Evolutionary conservation across 495 filamentous ascomycete species (phyloP).

Genomic region (Penicillium pancosmium): DNA sequence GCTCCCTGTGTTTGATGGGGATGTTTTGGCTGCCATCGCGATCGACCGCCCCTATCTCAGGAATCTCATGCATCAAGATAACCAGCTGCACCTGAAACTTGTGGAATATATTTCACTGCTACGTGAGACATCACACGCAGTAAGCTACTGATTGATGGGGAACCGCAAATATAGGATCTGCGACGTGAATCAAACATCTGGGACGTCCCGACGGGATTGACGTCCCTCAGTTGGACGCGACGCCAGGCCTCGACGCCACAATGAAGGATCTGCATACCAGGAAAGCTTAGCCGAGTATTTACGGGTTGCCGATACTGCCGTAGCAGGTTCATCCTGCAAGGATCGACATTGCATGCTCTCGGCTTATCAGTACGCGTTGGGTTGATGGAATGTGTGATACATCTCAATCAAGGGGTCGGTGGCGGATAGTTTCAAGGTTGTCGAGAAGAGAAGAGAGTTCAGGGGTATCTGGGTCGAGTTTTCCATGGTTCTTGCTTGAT

Average conservation of each 20-base stretch:
- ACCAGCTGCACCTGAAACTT: not conserved
- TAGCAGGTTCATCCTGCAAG: not conserved
- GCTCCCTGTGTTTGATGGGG: not conserved
- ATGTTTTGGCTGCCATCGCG: not conserved
- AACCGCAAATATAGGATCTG: too few species aligned
- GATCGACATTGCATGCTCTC: not conserved
- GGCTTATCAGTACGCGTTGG: not conserved
- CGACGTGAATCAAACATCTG: too few species aligned
- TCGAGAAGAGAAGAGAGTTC: too few species aligned
- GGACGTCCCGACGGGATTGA: too few species aligned
- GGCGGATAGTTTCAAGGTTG: not conserved
- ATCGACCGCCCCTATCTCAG: not conserved
- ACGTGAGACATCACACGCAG: too few species aligned
- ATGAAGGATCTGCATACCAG: too few species aligned
- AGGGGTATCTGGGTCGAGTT: too few species aligned
- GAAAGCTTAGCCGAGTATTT: not conserved
- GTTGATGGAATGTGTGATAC: not conserved
- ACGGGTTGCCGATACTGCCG: not conserved
- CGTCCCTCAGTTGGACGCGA: too few species aligned
- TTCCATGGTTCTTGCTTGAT: too few species aligned
- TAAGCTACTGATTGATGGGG: too few species aligned
- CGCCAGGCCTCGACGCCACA: too few species aligned
- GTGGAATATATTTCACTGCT: too few species aligned
- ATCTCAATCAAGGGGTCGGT: not conserved
- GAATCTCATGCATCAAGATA: not conserved